Percentiles rank a stretch among this genome's conserved stretches.
These are phyloP conservation scores for Cytospora piceicola DNA, from an alignment of 2,329 filamentous ascomycete genomes.

Conservation along the genomic window DNA sequence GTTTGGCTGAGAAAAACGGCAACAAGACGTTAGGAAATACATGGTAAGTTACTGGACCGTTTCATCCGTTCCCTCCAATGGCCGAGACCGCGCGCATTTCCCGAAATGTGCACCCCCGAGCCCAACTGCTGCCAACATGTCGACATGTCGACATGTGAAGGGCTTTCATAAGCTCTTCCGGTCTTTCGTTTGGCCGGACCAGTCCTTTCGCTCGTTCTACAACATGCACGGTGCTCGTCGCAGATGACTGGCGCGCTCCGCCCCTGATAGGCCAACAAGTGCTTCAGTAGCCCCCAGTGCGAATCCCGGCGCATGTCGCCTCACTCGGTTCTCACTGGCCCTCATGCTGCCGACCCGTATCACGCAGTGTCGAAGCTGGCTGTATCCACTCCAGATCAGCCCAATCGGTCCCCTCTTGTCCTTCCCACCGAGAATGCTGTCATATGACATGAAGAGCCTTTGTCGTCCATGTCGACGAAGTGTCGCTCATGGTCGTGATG, in stretches of 20 bases:
- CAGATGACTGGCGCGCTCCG: constrained; percentile 3
- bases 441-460: background rate
- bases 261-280: constrained; percentile 1
- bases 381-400: background rate
- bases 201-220: constrained; percentile 5
- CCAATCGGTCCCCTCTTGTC: constrained; percentile 10
- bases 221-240: background rate
- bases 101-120: background rate
- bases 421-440: background rate
- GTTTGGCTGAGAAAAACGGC: constrained; percentile 85
- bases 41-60: constrained; percentile 68
- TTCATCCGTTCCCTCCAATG: constrained; percentile 25
- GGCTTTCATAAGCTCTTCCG: background rate
- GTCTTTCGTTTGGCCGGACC: background rate
- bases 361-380: constrained; percentile 9
- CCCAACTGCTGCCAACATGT: background rate
- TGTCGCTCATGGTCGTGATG: background rate
- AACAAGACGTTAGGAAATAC: constrained; percentile 91
- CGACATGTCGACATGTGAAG: background rate
- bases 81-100: background rate
- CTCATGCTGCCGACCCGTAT: constrained; percentile 12
- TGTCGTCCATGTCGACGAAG: background rate
- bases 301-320: constrained; percentile 5
- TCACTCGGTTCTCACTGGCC: constrained; percentile 8
- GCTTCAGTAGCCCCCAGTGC: constrained; percentile 4